phyloP scores from a whole-genome alignment of 768 basidiomycete species.

The Tricholoma hemisulphureum region DNA sequence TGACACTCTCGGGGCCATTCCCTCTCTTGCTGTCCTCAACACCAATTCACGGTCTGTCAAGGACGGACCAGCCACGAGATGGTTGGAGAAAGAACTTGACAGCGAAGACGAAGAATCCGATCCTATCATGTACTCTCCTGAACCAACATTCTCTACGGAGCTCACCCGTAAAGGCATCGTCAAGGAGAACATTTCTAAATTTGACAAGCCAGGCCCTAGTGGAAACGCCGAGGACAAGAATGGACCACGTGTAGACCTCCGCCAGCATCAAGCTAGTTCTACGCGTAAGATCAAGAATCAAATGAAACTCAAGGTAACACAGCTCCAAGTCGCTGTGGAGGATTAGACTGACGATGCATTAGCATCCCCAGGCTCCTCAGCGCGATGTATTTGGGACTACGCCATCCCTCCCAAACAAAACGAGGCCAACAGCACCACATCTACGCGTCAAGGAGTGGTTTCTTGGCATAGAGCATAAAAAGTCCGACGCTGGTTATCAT shows the following conservation, averaged over 20 bases:
- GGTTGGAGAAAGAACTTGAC: slow-evolving; percentile 6
- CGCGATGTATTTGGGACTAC: background rate
- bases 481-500: slow-evolving; percentile 7
- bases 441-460: slow-evolving; percentile 25
- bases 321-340: background rate
- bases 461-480: slow-evolving; percentile 20
- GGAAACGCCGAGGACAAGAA: background rate
- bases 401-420: background rate
- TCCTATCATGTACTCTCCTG: slow-evolving; percentile 8
- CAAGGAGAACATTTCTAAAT: background rate
- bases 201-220: background rate
- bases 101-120: slow-evolving; percentile 8
- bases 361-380: background rate
- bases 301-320: slow-evolving; percentile 19
- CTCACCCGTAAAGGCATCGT: slow-evolving; percentile 4
- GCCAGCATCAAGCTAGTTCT: background rate
- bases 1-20: background rate
- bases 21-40: background rate
- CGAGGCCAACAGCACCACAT: background rate
- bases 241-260: slow-evolving; percentile 10
- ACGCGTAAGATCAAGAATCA: slow-evolving; percentile 2
- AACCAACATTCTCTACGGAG: background rate
- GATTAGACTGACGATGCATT: background rate
- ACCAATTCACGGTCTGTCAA: slow-evolving; percentile 4
- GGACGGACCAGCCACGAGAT: slow-evolving; percentile 15